Evolutionary conservation across 495 filamentous ascomycete genomes (phyloP), one percentile per base, ranked within the genome.

Genomic region (Aspergillus nanangensis): DNA sequence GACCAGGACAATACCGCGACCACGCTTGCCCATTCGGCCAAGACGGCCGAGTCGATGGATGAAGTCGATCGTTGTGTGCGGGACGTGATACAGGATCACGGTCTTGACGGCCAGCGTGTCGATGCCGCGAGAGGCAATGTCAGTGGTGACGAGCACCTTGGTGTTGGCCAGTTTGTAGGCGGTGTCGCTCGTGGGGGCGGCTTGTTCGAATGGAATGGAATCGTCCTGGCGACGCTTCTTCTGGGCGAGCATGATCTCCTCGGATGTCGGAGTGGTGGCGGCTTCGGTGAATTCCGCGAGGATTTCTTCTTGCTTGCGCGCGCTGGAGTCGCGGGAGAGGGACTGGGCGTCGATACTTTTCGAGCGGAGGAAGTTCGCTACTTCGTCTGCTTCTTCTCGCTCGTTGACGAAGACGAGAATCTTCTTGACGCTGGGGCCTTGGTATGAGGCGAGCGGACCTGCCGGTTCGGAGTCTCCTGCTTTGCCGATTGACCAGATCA

Each of bases 391-490:
- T 51, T 86, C 87, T 57, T 97, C 92, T 22, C 94, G 84, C 73
- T 96, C 89, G 64, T 98, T 98, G 62, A 98, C 94, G 55, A 98
- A 98, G 1, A 98, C 92, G 48, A 98, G 79, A 55, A 97, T 84
- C 43, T 86, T 87, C 69, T 91, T 95, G 15, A 86, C 69, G 41
- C 85, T 83, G n/a, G 62, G 62, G 4, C 53, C 63, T 49, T 62
- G 65, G 46, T 64, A 66, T 14, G 51, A 47, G 5, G 50, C 48
- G 39, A 66, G 59, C 11, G 61, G 65, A 5, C 58, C 59, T 22
- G 57, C 62, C 10, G 58, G 45, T 32, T 71, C 66, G 19, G 55
- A 40, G 25, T 77, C 76, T 9, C 80, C 82, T 9, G 87, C 79
- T 64, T 89, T 91, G 48, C 89, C 90, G 51, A 98, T 94, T 13